Evolutionary conservation across 139 green algal genomes (phyloP).

Genomic region (Chlamydomonas schloesseri): DNA sequence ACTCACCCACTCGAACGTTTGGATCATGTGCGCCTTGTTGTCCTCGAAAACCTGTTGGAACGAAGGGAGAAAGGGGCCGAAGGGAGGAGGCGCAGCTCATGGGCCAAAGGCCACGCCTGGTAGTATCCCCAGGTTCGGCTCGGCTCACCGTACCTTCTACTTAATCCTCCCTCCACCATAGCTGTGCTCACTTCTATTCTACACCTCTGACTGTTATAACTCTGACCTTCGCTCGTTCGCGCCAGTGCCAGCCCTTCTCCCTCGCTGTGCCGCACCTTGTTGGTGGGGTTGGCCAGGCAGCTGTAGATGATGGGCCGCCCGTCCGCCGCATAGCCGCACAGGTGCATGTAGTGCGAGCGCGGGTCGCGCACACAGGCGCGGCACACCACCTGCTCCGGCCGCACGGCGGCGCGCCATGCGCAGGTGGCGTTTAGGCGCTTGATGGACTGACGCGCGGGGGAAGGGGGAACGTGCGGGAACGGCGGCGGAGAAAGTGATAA

Average conservation of each 20-base stretch:
- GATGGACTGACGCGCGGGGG: constrained; percentile 53
- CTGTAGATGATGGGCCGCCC: constrained; percentile 80
- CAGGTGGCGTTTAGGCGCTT: constrained; percentile 73
- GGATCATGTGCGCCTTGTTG: constrained; percentile 79
- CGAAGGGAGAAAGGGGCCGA: too few relatives aligned
- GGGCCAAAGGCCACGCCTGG: too few relatives aligned
- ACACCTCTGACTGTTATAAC: too few relatives aligned
- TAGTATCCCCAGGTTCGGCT: too few relatives aligned
- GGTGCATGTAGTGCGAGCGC: constrained; percentile 82
- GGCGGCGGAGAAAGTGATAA: too few relatives aligned
- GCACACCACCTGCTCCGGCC: constrained; percentile 69
- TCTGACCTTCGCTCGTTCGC: too few relatives aligned
- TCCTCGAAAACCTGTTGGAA: constrained; percentile 69
- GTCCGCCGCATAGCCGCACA: constrained; percentile 56
- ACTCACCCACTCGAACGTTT: constrained; percentile 36
- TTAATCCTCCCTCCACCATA: too few relatives aligned
- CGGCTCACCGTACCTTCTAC: too few relatives aligned
- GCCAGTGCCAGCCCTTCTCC: too few relatives aligned
- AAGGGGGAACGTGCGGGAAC: not conserved
- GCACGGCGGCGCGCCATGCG: constrained; percentile 59
- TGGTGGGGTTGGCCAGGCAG: constrained; percentile 60
- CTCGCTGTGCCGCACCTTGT: too few relatives aligned
- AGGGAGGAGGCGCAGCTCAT: too few relatives aligned
- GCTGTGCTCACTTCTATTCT: too few relatives aligned
- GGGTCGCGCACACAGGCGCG: constrained; percentile 58